Evolutionary conservation across 2,329 filamentous ascomycete species (phyloP).

Genomic region (Pestalotiopsis sp.): DNA sequence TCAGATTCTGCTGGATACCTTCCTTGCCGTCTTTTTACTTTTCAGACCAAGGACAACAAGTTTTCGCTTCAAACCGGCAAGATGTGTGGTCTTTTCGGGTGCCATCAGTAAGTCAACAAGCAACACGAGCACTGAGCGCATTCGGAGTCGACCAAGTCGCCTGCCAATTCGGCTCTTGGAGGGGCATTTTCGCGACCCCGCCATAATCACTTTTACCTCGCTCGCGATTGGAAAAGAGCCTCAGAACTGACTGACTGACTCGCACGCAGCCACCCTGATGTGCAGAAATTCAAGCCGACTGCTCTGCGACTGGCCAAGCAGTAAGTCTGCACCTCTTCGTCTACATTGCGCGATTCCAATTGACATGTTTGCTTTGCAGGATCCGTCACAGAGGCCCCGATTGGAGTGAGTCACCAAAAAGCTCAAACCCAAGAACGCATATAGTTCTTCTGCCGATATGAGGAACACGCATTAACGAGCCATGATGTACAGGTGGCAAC

Average conservation of each 20-base stretch:
- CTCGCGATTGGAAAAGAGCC: constrained; percentile 22
- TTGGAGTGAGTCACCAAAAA: constrained; percentile 76
- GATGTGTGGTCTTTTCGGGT: constrained; percentile 98
- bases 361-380: constrained; percentile 50
- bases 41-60: neutral
- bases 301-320: constrained; percentile 92
- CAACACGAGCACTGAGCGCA: neutral
- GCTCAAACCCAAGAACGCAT: constrained; percentile 15
- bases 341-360: constrained; percentile 26
- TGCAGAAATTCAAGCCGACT: constrained; percentile 93
- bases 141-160: neutral
- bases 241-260: constrained; percentile 10
- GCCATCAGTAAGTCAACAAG: constrained; percentile 69
- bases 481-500: constrained; percentile 69
- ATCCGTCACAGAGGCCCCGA: constrained; percentile 96
- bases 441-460: neutral
- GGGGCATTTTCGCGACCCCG: constrained; percentile 35
- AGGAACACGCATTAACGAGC: constrained; percentile 20
- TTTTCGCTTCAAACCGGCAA: constrained; percentile 38
- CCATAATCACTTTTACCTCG: constrained; percentile 18
- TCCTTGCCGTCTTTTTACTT: neutral
- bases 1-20: neutral
- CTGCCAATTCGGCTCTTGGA: constrained; percentile 28
- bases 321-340: constrained; percentile 54
- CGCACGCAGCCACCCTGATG: constrained; percentile 75